Base-by-base conservation (phyloP, 352 stramenopile species). In the Pythium rishiriense region DNA sequence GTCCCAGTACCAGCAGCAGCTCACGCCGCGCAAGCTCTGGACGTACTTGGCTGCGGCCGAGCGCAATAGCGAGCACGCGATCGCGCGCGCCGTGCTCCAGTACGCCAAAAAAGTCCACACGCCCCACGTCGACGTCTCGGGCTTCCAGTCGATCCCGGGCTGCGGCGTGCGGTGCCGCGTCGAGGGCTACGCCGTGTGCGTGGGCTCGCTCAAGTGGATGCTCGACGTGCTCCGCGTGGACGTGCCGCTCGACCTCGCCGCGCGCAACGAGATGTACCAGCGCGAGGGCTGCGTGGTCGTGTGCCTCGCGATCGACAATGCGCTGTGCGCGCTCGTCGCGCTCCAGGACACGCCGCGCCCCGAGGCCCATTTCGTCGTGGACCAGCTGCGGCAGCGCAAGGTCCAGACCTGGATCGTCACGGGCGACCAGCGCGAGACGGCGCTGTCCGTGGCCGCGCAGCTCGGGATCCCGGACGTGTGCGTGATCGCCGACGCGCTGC, bases 401-500 rank as follows among this genome's bases (percentile, higher is more conserved):
- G 76, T 93, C 54, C 78, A 91, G 55, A 67, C 82, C 19, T 91
- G 80, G 78, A 85, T 93, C 58, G 78, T 93, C 28, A 92, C 83
- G 2, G 85, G 83, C n/a, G 85, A 93, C 37, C 80, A 91, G 42
- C 74, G 70, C 21, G 75, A 78, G 17, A 92, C 81, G 1, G 83
- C 83, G 1, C 65, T 83, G 6, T 75, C 64, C 6, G 75, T 92
- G 25, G 85, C 85, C 7, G 62, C 69, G 17, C 46, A 68, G 37
- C 61, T 93, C 4, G 74, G 78, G 2, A 77, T 93, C 46, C 71
- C 73, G 1, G 75, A 86, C 45, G 72, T 82, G 39, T 79, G 64
- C 15, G 83, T 91, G 37, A 66, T 90, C 19, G 66, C 83, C 25
- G 78, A 93, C 60, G 83, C 72, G 31, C 67, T 91, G 24, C 84